Conservation (phyloP, 1,284 basidiomycete species). For the Caloboletus inedulis region DNA sequence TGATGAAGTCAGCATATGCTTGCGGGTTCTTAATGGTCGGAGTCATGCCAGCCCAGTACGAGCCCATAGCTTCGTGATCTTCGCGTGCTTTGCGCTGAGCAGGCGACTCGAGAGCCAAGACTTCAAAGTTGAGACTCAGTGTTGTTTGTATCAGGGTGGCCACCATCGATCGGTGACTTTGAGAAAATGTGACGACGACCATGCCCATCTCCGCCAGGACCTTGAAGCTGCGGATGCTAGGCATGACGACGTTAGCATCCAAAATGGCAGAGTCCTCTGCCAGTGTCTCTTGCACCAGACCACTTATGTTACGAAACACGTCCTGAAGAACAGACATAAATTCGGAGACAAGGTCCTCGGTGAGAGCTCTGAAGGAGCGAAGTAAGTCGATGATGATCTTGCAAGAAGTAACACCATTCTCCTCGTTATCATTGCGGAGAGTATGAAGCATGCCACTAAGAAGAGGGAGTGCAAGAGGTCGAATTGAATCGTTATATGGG, state of each 20-base stretch:
- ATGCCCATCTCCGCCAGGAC: conserved; percentile 94
- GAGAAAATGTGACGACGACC: conserved; percentile 89
- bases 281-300: conserved; percentile 76
- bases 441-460: conserved; percentile 79
- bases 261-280: conserved; percentile 56
- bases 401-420: conserved; percentile 89
- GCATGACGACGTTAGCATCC: conserved; percentile 58
- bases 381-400: conserved; percentile 89
- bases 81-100: conserved; percentile 84
- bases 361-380: conserved; percentile 66
- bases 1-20: conserved; percentile 86
- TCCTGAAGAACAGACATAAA: conserved; percentile 80
- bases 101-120: conserved; percentile 79
- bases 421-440: conserved; percentile 92
- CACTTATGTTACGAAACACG: conserved; percentile 75
- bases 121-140: conserved; percentile 72
- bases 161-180: conserved; percentile 71
- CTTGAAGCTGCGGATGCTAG: conserved; percentile 88
- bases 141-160: conserved; percentile 72
- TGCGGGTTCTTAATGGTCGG: conserved; percentile 72
- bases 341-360: conserved; percentile 76
- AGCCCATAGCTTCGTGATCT: conserved; percentile 73
- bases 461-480: conserved; percentile 67
- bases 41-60: conserved; percentile 84
- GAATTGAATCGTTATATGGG: conserved; percentile 77